Evolutionary conservation across 805 yeast genomes (phyloP).

Genomic region (Ogataea ganodermae): DNA sequence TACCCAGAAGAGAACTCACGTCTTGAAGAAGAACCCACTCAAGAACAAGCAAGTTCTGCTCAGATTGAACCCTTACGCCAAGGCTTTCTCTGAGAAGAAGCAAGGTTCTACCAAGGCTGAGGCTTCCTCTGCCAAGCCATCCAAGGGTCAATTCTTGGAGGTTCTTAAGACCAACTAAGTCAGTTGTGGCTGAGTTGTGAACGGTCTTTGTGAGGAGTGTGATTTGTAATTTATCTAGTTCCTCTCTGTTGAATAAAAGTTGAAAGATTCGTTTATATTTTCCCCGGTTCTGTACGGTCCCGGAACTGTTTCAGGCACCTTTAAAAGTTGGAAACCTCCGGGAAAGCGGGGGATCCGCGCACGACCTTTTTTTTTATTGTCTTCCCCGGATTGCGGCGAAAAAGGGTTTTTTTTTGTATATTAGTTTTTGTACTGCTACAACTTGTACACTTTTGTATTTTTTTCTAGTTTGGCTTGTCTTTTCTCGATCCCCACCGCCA

Average conservation of each 20-base stretch:
- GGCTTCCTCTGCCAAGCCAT: constrained; percentile 61
- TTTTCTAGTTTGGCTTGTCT: too few species aligned
- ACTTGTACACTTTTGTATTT: too few species aligned
- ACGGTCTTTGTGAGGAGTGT: not conserved
- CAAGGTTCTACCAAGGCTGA: constrained; percentile 80
- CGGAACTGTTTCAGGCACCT: too few species aligned
- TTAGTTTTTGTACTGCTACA: too few species aligned
- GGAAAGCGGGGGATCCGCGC: constrained; percentile 1
- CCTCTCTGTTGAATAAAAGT: not conserved
- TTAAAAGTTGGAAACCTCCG: not conserved
- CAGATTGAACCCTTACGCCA: constrained; percentile 99
- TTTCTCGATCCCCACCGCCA: too few species aligned
- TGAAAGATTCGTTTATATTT: not conserved
- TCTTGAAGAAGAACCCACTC: constrained; percentile 98
- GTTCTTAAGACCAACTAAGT: constrained; percentile 64
- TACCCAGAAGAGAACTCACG: constrained; percentile 90
- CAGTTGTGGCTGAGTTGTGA: not conserved
- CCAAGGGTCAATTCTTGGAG: constrained; percentile 69
- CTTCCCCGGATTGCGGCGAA: constrained; percentile 9
- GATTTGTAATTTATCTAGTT: not conserved
- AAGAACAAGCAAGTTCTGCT: constrained; percentile 98
- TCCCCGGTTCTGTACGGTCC: not conserved
- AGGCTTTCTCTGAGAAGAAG: constrained; percentile 91
- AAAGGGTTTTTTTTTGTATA: not conserved
- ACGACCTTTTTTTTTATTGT: not conserved